phyloP scores from a whole-genome alignment of 805 yeast genomes.

The Saccharomyces paradoxus region DNA sequence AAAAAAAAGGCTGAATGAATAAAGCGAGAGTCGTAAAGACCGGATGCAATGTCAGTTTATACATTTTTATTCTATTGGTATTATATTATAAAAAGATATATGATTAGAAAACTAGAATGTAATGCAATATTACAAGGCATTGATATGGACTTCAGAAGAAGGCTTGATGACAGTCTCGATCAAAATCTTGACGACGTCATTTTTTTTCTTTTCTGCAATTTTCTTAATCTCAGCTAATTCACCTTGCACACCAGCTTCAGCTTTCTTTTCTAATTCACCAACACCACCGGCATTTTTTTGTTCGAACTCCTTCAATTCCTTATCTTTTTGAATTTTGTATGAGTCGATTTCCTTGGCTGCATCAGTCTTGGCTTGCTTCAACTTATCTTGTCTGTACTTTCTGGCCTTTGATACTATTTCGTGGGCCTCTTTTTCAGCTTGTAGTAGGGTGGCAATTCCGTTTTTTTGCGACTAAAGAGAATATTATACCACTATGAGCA shows the following conservation, averaged over 20 bases:
- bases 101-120: not conserved
- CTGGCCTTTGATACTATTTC: constrained; percentile 90
- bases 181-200: constrained; percentile 62
- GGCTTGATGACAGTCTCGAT: constrained; percentile 75
- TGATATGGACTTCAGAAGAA: constrained; percentile 73
- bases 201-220: constrained; percentile 54
- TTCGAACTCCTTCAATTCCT: constrained; percentile 68
- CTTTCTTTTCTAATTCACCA: constrained; percentile 50
- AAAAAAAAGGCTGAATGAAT: not conserved
- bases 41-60: not conserved
- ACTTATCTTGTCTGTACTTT: constrained; percentile 62
- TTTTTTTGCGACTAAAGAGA: constrained; percentile 22
- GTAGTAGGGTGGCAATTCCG: constrained; percentile 32
- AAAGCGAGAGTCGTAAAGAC: not conserved
- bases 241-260: constrained; percentile 61
- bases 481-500: not conserved
- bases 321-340: constrained; percentile 77
- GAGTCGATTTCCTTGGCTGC: constrained; percentile 83
- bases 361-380: constrained; percentile 90
- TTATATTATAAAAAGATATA: not conserved
- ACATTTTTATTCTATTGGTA: not conserved
- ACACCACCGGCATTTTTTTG: constrained; percentile 59
- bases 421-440: constrained; percentile 97
- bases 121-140: constrained; percentile 37
- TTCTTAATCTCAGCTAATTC: constrained; percentile 65